Evolutionary conservation across 1,139 yeast genomes (phyloP).

Genomic region (Kurtzmaniella natalensis): DNA sequence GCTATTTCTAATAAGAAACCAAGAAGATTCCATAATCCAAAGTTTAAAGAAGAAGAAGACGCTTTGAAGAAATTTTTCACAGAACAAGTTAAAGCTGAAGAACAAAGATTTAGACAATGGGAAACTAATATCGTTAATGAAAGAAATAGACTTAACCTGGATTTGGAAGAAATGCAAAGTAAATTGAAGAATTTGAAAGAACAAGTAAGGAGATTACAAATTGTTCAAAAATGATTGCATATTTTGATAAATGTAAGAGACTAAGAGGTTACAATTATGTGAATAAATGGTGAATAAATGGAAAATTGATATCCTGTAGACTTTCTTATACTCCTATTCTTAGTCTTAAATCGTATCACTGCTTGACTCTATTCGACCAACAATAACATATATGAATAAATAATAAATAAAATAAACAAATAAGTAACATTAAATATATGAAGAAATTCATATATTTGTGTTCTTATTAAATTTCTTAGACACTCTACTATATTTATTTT

Average conservation of each 20-base stretch:
- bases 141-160: constrained; percentile 90
- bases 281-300: too few species aligned
- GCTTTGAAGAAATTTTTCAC: constrained; percentile 91
- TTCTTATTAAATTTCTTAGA: too few species aligned
- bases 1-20: constrained; percentile 36
- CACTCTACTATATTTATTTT: too few species aligned
- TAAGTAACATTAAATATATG: too few species aligned
- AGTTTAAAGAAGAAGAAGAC: constrained; percentile 94
- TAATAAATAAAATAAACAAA: too few species aligned
- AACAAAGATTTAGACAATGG: constrained; percentile 97
- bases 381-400: too few species aligned
- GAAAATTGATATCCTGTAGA: too few species aligned
- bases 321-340: too few species aligned
- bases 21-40: constrained; percentile 71
- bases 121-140: constrained; percentile 93
- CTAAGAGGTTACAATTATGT: too few species aligned
- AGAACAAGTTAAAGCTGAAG: constrained; percentile 97
- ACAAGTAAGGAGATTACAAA: constrained; percentile 64
- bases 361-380: too few species aligned
- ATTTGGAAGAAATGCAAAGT: constrained; percentile 80
- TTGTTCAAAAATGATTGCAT: constrained; percentile 20
- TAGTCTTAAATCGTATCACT: too few species aligned
- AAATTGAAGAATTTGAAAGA: constrained; percentile 71
- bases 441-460: too few species aligned
- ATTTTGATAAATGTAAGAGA: constrained; percentile 1